Evolutionary conservation across 78 protist genomes (phyloP).

Genomic region (Guillardia theta): DNA sequence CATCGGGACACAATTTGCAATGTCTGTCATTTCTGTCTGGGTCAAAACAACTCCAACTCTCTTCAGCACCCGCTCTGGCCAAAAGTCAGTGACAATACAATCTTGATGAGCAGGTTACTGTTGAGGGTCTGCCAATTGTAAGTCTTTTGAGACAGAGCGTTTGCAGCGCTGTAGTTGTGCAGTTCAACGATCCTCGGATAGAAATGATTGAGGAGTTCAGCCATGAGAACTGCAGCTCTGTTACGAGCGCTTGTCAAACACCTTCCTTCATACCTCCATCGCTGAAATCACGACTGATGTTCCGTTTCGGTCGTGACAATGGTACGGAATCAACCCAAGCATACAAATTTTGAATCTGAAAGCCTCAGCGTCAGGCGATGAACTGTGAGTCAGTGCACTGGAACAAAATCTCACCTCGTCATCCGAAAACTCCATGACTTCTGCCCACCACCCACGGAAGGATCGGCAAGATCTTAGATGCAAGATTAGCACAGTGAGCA

Average conservation of each 20-base stretch:
- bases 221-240: slow-evolving; percentile 54
- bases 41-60: neutral
- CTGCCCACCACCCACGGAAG: too few species aligned
- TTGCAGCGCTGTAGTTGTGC: slow-evolving; percentile 76
- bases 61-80: neutral
- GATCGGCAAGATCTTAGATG: too few species aligned
- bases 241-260: neutral
- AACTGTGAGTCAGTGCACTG: too few species aligned
- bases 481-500: too few species aligned
- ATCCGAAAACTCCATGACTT: too few species aligned
- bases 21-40: neutral
- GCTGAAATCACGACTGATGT: slow-evolving; percentile 72
- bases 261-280: slow-evolving; percentile 64
- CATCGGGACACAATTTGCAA: slow-evolving; percentile 35
- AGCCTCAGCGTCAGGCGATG: neutral
- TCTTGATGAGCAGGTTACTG: neutral
- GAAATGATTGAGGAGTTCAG: slow-evolving; percentile 64
- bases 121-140: slow-evolving; percentile 60
- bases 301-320: slow-evolving; percentile 71
- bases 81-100: neutral
- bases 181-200: slow-evolving; percentile 65
- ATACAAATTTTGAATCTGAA: slow-evolving; percentile 51
- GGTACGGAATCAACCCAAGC: slow-evolving; percentile 72
- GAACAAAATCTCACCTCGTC: too few species aligned
- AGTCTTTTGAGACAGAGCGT: slow-evolving; percentile 38